Evolutionary conservation across 75 land plant species (phyloP).

Genomic region (Cunninghamia lanceolata): DNA sequence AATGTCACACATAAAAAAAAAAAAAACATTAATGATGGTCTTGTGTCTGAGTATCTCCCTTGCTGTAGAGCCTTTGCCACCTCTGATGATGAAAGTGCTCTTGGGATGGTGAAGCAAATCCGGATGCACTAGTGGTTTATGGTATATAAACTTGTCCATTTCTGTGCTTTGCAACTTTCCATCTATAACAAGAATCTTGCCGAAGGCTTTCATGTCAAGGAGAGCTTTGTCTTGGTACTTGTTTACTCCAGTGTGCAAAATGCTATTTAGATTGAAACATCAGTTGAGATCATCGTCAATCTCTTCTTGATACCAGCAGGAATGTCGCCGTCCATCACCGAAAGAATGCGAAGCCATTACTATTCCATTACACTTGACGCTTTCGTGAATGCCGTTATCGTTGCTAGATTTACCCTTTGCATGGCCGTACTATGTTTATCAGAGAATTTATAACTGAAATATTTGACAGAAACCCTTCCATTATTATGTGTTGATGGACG

Average conservation of each 20-base stretch:
- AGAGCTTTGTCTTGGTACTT: too few species aligned
- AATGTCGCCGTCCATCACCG: slow-evolving; percentile 22
- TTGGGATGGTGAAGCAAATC: slow-evolving; percentile 44
- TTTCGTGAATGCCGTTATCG: neutral
- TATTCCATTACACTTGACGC: neutral
- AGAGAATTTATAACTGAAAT: too few species aligned
- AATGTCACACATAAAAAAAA: slow-evolving; percentile 65
- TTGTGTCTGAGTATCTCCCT: slow-evolving; percentile 42
- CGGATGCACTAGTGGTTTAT: slow-evolving; percentile 49
- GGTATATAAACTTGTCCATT: slow-evolving; percentile 53
- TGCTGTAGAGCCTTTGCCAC: slow-evolving; percentile 56
- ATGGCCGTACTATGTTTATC: too few species aligned
- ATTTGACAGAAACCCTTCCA: too few species aligned
- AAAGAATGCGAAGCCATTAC: neutral
- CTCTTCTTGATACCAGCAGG: slow-evolving; percentile 69
- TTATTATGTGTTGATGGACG: too few species aligned
- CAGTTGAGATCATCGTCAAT: slow-evolving; percentile 51
- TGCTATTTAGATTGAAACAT: slow-evolving; percentile 48
- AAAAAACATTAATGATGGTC: slow-evolving; percentile 36
- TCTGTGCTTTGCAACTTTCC: too few species aligned
- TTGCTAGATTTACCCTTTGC: neutral
- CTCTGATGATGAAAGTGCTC: slow-evolving; percentile 46
- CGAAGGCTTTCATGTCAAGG: too few species aligned
- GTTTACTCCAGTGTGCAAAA: too few species aligned
- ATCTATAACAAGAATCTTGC: too few species aligned